These are phyloP conservation scores for Infundibulicybe gibba DNA, from an alignment of 768 basidiomycete genomes.

Conservation along the genomic window DNA sequence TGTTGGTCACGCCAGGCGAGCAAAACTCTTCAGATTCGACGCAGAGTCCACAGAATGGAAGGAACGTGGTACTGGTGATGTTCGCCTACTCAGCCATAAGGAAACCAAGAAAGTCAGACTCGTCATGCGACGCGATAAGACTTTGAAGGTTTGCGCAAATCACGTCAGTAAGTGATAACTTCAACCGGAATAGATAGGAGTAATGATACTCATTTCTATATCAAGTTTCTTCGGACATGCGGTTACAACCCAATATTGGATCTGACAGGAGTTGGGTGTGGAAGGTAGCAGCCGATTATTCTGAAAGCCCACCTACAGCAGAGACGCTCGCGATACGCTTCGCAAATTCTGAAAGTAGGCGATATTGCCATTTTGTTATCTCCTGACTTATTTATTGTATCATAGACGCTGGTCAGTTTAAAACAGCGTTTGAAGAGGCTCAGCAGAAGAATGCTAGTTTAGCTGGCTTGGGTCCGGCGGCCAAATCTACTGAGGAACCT, in stretches of 20 bases:
- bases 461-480: conserved; percentile 18
- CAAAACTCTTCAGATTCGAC: conserved; percentile 97
- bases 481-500: conserved; percentile 20
- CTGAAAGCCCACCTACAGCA: conserved; percentile 83
- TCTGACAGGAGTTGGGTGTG: conserved; percentile 99
- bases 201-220: conserved; percentile 4
- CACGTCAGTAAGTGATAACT: conserved; percentile 69
- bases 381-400: conserved; percentile 2
- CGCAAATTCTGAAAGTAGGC: conserved; percentile 91
- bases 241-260: conserved; percentile 94
- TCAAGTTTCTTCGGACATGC: conserved; percentile 86
- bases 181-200: not conserved
- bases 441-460: conserved; percentile 64
- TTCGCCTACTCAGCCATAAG: conserved; percentile 87
- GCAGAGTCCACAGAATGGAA: conserved; percentile 85
- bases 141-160: conserved; percentile 98
- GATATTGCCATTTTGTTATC: conserved; percentile 1
- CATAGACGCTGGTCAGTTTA: conserved; percentile 84
- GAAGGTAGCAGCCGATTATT: conserved; percentile 94
- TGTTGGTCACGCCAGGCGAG: conserved; percentile 59
- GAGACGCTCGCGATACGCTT: conserved; percentile 99
- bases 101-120: conserved; percentile 88
- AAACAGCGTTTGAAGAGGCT: conserved; percentile 82
- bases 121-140: conserved; percentile 99
- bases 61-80: conserved; percentile 95